These are phyloP conservation scores for Xylariaceae sp. DNA, from an alignment of 2,329 filamentous ascomycete genomes.

Conservation along the genomic window DNA sequence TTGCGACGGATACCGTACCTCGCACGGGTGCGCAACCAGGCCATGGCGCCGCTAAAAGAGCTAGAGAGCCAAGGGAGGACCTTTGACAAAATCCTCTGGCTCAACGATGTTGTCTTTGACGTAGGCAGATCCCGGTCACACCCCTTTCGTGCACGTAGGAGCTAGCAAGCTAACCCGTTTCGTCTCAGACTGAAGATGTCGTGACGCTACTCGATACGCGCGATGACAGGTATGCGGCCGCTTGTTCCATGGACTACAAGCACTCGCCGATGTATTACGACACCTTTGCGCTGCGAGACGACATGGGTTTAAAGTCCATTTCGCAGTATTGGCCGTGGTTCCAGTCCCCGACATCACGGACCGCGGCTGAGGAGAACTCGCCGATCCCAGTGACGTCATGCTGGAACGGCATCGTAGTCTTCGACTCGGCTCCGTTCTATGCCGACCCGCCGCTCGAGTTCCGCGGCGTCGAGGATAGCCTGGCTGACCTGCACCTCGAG, in stretches of 20 bases:
- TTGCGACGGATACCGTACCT: slow-evolving; percentile 64
- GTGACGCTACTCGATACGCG: slow-evolving; percentile 49
- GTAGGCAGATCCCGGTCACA: slow-evolving; percentile 32
- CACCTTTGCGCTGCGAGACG: slow-evolving; percentile 55
- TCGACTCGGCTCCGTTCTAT: slow-evolving; percentile 44
- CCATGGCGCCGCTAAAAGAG: slow-evolving; percentile 52
- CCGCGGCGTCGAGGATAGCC: slow-evolving; percentile 55
- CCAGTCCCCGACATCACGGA: slow-evolving; percentile 35
- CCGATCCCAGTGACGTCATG: slow-evolving; percentile 58
- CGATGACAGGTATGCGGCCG: slow-evolving; percentile 51
- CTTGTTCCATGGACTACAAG: slow-evolving; percentile 56
- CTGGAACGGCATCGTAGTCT: slow-evolving; percentile 59
- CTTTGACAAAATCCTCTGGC: slow-evolving; percentile 54
- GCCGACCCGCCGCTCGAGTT: slow-evolving; percentile 45
- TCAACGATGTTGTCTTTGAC: slow-evolving; percentile 57
- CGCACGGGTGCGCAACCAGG: slow-evolving; percentile 56
- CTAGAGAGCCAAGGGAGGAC: slow-evolving; percentile 42
- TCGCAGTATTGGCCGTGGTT: slow-evolving; percentile 58
- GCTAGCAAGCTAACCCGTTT: slow-evolving; percentile 23
- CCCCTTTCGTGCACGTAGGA: background rate
- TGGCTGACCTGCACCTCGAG: slow-evolving; percentile 49
- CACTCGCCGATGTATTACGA: slow-evolving; percentile 52
- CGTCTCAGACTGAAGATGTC: slow-evolving; percentile 39
- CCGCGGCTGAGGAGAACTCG: slow-evolving; percentile 43
- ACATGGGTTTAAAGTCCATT: slow-evolving; percentile 45